A percentile compares a stretch with the other conserved stretches of the same genome.
Conservation (phyloP, 2,329 filamentous ascomycete species). For the Verticillium longisporum region DNA sequence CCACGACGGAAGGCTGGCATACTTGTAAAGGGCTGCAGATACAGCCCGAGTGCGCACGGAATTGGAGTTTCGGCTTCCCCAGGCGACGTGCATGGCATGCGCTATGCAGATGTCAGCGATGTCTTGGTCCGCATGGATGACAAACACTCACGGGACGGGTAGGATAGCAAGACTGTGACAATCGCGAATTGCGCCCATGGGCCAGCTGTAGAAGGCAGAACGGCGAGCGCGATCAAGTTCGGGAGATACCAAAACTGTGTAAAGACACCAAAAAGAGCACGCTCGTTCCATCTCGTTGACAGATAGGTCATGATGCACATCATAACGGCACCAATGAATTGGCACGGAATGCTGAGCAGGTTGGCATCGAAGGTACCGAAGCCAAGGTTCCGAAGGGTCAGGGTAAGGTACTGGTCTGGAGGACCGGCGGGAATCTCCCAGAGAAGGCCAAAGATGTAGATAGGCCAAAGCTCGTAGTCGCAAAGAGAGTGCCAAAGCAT, state of each 20-base stretch:
- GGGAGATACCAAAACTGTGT: slow-evolving; percentile 26
- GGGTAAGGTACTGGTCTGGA: slow-evolving; percentile 17
- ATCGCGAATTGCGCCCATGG: slow-evolving; percentile 22
- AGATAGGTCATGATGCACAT: slow-evolving; percentile 20
- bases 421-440: slow-evolving; percentile 24
- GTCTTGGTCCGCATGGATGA: too few species aligned
- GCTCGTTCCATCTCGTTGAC: slow-evolving; percentile 21
- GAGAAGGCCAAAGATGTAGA: slow-evolving; percentile 40
- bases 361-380: slow-evolving; percentile 43
- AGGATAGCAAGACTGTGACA: slow-evolving; percentile 23
- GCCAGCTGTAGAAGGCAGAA: slow-evolving; percentile 18
- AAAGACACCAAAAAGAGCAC: slow-evolving; percentile 20
- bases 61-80: slow-evolving; percentile 51
- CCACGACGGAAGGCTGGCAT: not conserved
- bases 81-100: slow-evolving; percentile 41
- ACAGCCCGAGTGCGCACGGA: slow-evolving; percentile 56
- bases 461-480: slow-evolving; percentile 50
- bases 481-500: slow-evolving; percentile 37
- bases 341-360: slow-evolving; percentile 12
- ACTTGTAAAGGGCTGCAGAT: slow-evolving; percentile 55
- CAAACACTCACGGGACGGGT: slow-evolving; percentile 18
- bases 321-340: slow-evolving; percentile 9
- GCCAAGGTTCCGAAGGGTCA: slow-evolving; percentile 16
- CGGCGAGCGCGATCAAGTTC: slow-evolving; percentile 22
- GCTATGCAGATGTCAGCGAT: slow-evolving; percentile 22